Conservation (phyloP, 1,284 basidiomycete genomes). For the Prillingera fragicola region DNA sequence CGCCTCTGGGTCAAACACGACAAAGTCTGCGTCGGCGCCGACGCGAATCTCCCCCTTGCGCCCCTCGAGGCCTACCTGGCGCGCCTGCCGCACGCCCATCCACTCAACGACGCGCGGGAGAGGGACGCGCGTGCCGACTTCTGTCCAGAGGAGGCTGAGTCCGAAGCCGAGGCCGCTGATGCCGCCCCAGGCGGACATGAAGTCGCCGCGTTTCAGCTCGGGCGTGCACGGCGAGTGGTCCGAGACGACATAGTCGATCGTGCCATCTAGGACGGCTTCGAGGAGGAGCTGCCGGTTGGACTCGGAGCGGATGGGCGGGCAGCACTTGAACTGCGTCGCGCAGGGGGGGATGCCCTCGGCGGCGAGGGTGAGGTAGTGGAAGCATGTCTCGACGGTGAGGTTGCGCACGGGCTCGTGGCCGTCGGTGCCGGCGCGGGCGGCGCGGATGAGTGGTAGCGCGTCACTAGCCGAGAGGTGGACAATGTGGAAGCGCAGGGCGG, state of each 20-base stretch:
- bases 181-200: constrained; percentile 89
- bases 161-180: constrained; percentile 83
- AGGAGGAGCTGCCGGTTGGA: constrained; percentile 68
- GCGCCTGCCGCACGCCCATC: constrained; percentile 65
- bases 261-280: constrained; percentile 70
- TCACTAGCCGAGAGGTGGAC: constrained; percentile 82
- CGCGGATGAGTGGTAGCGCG: constrained; percentile 67
- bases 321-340: constrained; percentile 64
- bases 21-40: constrained; percentile 76
- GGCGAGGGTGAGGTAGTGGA: constrained; percentile 71
- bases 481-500: constrained; percentile 75
- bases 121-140: constrained; percentile 55
- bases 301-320: constrained; percentile 78
- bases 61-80: constrained; percentile 64
- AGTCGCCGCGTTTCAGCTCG: constrained; percentile 71
- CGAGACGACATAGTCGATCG: constrained; percentile 83
- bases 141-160: constrained; percentile 77
- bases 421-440: constrained; percentile 58
- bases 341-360: constrained; percentile 55
- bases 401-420: constrained; percentile 43
- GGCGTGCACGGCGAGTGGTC: constrained; percentile 87
- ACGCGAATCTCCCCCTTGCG: constrained; percentile 65
- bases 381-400: constrained; percentile 87
- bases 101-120: constrained; percentile 66
- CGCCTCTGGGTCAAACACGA: constrained; percentile 71